Evolutionary conservation across 306 rosid genomes (phyloP).

Genomic region (Begonia loranthoides): DNA sequence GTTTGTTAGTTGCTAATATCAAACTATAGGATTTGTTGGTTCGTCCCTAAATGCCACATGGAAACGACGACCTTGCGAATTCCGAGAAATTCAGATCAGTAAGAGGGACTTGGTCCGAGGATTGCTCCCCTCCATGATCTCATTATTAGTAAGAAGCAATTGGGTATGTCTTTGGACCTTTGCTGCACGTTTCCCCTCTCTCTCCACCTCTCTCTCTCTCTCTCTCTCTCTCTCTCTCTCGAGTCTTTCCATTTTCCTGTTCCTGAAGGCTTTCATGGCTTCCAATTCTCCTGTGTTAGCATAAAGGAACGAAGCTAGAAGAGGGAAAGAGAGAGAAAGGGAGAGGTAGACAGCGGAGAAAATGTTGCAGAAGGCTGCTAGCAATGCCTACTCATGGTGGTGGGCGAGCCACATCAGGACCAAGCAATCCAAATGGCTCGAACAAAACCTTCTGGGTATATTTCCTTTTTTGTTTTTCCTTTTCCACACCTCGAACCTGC

Average conservation of each 20-base stretch:
- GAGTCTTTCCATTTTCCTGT: background rate
- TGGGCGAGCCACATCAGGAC: slow-evolving; percentile 98
- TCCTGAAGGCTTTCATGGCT: slow-evolving; percentile 5
- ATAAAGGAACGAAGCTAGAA: background rate
- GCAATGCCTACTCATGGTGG: slow-evolving; percentile 99
- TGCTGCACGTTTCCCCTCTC: background rate
- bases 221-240: background rate
- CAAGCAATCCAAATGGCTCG: slow-evolving; percentile 98
- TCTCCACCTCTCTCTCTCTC: too few relatives aligned
- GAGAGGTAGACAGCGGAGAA: slow-evolving; percentile 10
- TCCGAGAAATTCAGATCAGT: too few relatives aligned
- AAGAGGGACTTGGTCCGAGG: too few relatives aligned
- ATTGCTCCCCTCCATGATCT: background rate
- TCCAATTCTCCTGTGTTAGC: slow-evolving; percentile 34
- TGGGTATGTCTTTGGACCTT: background rate
- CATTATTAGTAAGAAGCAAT: background rate
- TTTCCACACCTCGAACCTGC: background rate
- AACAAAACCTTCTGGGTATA: slow-evolving; percentile 80
- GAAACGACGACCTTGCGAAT: too few relatives aligned
- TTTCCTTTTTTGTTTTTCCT: slow-evolving; percentile 25
- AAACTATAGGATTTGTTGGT: background rate
- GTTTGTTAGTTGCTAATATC: slow-evolving; percentile 1
- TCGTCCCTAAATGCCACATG: too few relatives aligned
- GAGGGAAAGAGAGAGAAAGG: slow-evolving; percentile 11
- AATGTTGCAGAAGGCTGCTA: slow-evolving; percentile 98